These are phyloP conservation scores for Rubia yunnanensis DNA, from an alignment of 257 asterid genomes.

Conservation along the genomic window DNA sequence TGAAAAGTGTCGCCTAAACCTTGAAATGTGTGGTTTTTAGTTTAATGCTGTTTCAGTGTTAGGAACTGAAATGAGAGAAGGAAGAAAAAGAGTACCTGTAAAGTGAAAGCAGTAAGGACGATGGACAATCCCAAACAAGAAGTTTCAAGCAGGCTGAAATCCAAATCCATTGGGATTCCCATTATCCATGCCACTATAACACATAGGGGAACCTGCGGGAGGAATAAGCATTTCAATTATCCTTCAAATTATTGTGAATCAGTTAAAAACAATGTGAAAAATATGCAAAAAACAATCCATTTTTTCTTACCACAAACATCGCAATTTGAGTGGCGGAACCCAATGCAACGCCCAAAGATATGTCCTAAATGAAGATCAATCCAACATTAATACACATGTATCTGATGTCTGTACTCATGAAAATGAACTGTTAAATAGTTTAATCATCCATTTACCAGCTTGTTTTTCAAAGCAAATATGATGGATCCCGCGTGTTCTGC, in stretches of 20 bases:
- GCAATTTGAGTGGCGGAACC: slow-evolving; percentile 44
- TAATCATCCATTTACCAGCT: slow-evolving; percentile 25
- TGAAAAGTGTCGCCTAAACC: too few species aligned
- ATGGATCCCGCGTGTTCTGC: slow-evolving; percentile 44
- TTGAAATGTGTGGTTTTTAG: too few species aligned
- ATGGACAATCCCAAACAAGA: slow-evolving; percentile 31
- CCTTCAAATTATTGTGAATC: not conserved
- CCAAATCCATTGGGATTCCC: slow-evolving; percentile 34
- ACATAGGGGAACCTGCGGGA: slow-evolving; percentile 29
- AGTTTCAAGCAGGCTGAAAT: slow-evolving; percentile 33
- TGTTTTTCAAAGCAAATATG: slow-evolving; percentile 39
- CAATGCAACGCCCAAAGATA: slow-evolving; percentile 38
- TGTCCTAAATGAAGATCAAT: slow-evolving; percentile 23
- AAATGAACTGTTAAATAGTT: not conserved
- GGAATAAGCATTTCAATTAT: not conserved
- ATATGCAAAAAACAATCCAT: not conserved
- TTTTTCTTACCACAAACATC: slow-evolving; percentile 38
- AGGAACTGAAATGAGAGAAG: too few species aligned
- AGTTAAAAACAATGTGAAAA: too few species aligned
- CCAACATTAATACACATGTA: not conserved
- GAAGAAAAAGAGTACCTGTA: slow-evolving; percentile 26
- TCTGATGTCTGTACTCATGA: not conserved
- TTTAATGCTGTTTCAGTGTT: too few species aligned
- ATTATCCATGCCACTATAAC: slow-evolving; percentile 33
- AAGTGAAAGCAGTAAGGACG: slow-evolving; percentile 27